Conservation (phyloP, 2,329 filamentous ascomycete species). For the Trichoderma polysporum region DNA sequence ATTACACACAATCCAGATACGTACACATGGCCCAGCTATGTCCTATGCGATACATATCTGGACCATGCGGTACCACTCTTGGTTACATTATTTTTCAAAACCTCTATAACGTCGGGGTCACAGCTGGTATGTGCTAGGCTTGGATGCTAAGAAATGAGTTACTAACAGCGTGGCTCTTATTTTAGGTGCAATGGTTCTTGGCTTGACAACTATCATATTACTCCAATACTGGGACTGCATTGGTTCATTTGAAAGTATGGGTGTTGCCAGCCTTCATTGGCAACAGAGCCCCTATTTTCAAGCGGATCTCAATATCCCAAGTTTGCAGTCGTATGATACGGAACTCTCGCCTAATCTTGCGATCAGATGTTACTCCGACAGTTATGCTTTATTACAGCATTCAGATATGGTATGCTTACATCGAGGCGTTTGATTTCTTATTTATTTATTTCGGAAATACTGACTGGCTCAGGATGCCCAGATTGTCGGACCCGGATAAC, state of each 20-base stretch:
- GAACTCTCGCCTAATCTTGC: neutral
- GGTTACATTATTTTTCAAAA: neutral
- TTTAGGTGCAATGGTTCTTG: neutral
- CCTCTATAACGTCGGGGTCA: neutral
- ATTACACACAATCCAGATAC: too few species aligned
- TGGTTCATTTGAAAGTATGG: neutral
- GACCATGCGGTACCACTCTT: neutral
- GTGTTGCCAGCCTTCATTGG: neutral
- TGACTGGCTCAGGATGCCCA: neutral
- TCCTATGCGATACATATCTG: too few species aligned
- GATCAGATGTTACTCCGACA: neutral
- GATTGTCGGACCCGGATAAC: conserved; percentile 1
- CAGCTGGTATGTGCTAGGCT: neutral
- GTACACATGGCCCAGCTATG: neutral
- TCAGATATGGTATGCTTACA: neutral
- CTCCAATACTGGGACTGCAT: neutral
- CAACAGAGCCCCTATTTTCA: neutral
- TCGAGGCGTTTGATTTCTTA: neutral
- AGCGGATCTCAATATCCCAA: neutral
- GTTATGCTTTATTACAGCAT: neutral
- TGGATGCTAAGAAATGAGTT: neutral
- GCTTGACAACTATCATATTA: neutral
- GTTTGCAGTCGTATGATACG: neutral
- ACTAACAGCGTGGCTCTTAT: neutral
- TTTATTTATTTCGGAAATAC: neutral